These are phyloP conservation scores for Colletotrichum liriopes DNA, from an alignment of 2,329 filamentous ascomycete genomes.

Conservation along the genomic window DNA sequence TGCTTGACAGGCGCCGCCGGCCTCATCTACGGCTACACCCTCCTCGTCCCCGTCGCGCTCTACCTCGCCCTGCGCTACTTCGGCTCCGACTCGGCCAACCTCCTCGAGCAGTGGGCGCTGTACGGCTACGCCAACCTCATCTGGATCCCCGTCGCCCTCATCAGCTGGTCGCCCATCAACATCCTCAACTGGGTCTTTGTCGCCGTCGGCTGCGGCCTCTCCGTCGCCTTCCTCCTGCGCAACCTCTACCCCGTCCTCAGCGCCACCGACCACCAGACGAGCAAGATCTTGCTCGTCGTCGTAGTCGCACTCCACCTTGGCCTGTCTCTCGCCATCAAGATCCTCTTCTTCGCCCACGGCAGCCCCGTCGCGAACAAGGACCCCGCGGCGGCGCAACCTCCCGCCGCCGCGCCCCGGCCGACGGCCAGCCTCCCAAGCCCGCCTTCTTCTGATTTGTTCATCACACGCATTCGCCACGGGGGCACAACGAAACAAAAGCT, in stretches of 20 bases:
- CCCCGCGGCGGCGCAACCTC: constrained; percentile 29
- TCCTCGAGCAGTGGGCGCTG: constrained; percentile 94
- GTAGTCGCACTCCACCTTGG: constrained; percentile 90
- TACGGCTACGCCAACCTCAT: constrained; percentile 98
- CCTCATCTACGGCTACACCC: constrained; percentile 95
- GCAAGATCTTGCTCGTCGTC: constrained; percentile 87
- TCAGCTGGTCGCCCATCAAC: constrained; percentile 89
- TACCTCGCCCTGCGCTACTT: constrained; percentile 96
- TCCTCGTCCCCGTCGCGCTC: constrained; percentile 85
- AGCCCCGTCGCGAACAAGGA: constrained; percentile 63
- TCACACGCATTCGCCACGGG: neutral
- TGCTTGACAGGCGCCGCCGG: constrained; percentile 81
- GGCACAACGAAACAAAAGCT: no score
- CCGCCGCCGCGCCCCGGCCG: constrained; percentile 33
- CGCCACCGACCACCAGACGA: constrained; percentile 92
- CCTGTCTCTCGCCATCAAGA: constrained; percentile 94
- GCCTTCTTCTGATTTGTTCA: constrained; percentile 30
- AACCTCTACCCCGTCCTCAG: constrained; percentile 94
- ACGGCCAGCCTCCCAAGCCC: constrained; percentile 30
- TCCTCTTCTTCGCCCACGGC: constrained; percentile 92
- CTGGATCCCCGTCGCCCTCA: constrained; percentile 94
- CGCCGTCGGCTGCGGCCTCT: constrained; percentile 85
- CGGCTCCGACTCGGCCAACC: constrained; percentile 91
- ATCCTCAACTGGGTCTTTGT: constrained; percentile 96
- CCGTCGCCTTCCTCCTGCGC: constrained; percentile 86